Conservation (phyloP, 2,329 filamentous ascomycete species). For the Tympanopsis confertula region DNA sequence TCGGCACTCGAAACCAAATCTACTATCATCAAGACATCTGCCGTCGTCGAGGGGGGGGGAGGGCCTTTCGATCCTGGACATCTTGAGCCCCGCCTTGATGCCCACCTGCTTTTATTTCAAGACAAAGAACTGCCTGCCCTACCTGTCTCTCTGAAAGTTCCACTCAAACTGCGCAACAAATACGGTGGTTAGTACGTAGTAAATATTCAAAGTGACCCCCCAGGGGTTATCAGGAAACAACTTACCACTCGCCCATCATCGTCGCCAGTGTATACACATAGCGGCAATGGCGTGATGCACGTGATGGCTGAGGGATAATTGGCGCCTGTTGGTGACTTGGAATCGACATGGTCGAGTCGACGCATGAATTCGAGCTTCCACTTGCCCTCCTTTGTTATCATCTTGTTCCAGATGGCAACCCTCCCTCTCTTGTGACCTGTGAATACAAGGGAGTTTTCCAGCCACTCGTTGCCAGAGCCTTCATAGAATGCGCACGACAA, state of each 20-base stretch:
- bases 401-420: conserved; percentile 64
- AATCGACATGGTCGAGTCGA: conserved; percentile 69
- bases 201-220: conserved; percentile 1
- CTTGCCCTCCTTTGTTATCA: conserved; percentile 41
- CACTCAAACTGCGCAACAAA: neutral
- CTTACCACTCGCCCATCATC: conserved; percentile 82
- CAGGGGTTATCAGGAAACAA: conserved; percentile 10
- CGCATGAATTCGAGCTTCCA: conserved; percentile 74
- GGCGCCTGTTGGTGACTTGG: conserved; percentile 43
- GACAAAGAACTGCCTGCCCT: neutral
- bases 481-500: conserved; percentile 86
- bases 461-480: conserved; percentile 79
- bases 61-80: neutral
- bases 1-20: neutral
- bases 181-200: neutral
- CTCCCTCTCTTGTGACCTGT: conserved; percentile 77
- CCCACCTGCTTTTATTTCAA: no score
- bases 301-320: conserved; percentile 64
- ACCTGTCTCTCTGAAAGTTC: neutral
- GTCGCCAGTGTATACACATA: conserved; percentile 82
- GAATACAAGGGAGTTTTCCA: conserved; percentile 75
- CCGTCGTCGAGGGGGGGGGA: no score
- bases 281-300: conserved; percentile 73
- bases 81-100: neutral
- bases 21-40: no score